phyloP scores from a whole-genome alignment of 1,284 basidiomycete species.

The Takashimella koratensis region DNA sequence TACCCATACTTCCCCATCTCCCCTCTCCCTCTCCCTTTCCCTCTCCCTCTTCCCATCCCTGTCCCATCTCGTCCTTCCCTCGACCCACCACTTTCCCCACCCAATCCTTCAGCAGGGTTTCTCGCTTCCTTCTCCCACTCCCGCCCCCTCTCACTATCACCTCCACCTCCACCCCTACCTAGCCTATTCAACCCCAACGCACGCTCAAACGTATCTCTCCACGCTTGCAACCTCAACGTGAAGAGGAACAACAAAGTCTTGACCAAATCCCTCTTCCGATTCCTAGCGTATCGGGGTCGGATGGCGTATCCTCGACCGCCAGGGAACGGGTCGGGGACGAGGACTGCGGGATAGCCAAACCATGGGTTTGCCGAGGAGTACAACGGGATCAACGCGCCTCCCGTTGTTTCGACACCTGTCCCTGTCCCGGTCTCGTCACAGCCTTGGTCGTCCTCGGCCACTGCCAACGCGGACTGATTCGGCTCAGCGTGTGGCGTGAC shows the following conservation, averaged over 20 bases:
- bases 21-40: constrained; percentile 10
- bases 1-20: constrained; percentile 2
- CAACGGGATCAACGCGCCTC: not conserved
- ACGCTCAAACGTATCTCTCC: constrained; percentile 34
- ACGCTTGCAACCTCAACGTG: constrained; percentile 41
- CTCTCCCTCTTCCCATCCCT: constrained; percentile 7
- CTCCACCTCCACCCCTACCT: not conserved
- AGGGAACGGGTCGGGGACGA: constrained; percentile 15
- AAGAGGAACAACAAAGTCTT: constrained; percentile 49
- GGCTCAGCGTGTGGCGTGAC: not conserved
- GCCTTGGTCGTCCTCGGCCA: not conserved
- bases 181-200: constrained; percentile 26
- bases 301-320: constrained; percentile 18
- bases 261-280: constrained; percentile 47
- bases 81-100: not conserved
- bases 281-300: constrained; percentile 40
- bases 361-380: constrained; percentile 39
- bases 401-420: not conserved
- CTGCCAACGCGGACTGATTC: not conserved
- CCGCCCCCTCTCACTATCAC: constrained; percentile 7
- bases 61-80: not conserved
- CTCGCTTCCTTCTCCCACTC: constrained; percentile 9
- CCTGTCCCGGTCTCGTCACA: not conserved
- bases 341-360: constrained; percentile 47
- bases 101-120: constrained; percentile 6